Base-by-base conservation (phyloP, 768 basidiomycete species). In the Boletus coccyginus region DNA sequence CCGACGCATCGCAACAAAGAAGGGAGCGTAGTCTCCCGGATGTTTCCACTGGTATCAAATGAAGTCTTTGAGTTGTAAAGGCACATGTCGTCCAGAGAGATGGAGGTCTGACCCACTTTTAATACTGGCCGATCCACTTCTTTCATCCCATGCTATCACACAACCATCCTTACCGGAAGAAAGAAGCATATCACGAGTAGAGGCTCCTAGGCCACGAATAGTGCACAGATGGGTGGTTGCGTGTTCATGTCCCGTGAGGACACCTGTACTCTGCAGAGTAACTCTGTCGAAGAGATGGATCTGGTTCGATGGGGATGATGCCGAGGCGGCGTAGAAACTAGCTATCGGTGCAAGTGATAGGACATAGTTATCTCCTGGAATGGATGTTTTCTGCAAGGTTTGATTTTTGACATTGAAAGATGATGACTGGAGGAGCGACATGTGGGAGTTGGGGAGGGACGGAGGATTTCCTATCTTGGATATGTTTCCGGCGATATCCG, bases 111-210 rank as follows among this genome's bases (percentile, higher is more conserved):
- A 76, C 86, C 71, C 64, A 92, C 89, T 81, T 76, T 83, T 81
- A 36, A 87, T 78, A 46, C 77, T 72, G 47, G 77, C 73, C 7
- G 79, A 33, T 32, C 74, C 67, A 36, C 81, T 74, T 54, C 90
- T 81, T 52, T 82, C 81, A 67, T 93, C 91, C 91, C 91, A 93
- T 32, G 84, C 77, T 56, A 81, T 83, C 52, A 93, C 81, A 50
- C 77, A 75, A 2, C 89, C 89, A 60, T 92, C 89, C 60, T 79
- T 82, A 2, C 91, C 88, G 12, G 83, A 84, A 2, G 88, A 86
- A 17, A 90, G 64, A 7, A 92, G 74, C 38, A 73, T 75, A 31
- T 75, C 75, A 12, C 75, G 74, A 38, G 72, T 61, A 1, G 73
- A 64, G 2, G 77, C 77, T 1, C 76, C 76, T 3, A 86, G 65